Base-by-base conservation (phyloP, 805 yeast genomes). In the Candida ipomoeae region DNA sequence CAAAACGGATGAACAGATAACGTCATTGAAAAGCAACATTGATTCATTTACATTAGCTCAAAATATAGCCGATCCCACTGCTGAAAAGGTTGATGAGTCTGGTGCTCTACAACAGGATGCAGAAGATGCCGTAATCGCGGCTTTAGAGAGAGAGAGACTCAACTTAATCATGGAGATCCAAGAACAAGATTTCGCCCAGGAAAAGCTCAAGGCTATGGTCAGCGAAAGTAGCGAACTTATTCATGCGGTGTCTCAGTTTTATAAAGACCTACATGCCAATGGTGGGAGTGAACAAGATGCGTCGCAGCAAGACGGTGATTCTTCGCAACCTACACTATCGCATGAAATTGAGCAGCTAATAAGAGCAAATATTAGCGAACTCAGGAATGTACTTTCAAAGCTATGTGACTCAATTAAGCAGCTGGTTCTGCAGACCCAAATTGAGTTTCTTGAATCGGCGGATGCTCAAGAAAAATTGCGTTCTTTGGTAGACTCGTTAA, bases 141-240 rank as follows among this genome's bases (percentile, higher is more conserved):
- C 56, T 40, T 53, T 73, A 31, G 72, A 71, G 50, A 50, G 56
- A 38, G 61, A 62, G 39, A 53, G 77, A 37, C 48, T 70, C 6
- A 58, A 56, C 7, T 54, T 70, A 29, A 62, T 71, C 0, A 66
- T 68, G 72, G 69, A 64, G n/a, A 53, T 73, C n/a, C 77, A 73
- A 53, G 59, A 63, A 38, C 75, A 71, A 44, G 74, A 71, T 40
- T 69, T 57, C 44, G 48, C 69, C 3, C 45, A 63, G 5, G 66
- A 58, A 6, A 67, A 69, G 51, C 51, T 73, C n/a, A 36, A 48
- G 17, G 75, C 68, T 36, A 53, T 73, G 43, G 57, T 70, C 3
- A 56, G 52, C 31, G 74, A 69, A 48, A 67, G 70, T 51, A 61
- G 64, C 38, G 72, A 66, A 17, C 65, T 71, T 31, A 56, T 71